phyloP scores from a whole-genome alignment of 2,329 filamentous ascomycete genomes.

The Delphinella strobiligena region DNA sequence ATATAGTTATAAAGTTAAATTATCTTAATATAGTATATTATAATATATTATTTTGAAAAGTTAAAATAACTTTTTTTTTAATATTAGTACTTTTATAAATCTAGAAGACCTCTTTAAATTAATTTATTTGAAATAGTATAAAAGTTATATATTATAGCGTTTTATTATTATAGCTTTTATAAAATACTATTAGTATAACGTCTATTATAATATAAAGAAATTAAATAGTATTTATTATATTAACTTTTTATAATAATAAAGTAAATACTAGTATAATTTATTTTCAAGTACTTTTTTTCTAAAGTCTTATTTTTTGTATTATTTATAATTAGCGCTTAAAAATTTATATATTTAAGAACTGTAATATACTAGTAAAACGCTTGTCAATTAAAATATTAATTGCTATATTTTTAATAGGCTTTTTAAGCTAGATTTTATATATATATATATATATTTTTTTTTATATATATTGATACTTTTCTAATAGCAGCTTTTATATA shows the following conservation, averaged over 20 bases:
- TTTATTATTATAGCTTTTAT: background rate
- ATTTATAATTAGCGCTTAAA: no score
- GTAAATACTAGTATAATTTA: no score
- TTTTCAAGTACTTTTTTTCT: no score
- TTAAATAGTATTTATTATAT: background rate
- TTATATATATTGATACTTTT: no score
- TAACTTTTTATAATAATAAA: background rate
- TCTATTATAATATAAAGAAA: background rate
- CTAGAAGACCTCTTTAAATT: background rate
- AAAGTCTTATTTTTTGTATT: no score
- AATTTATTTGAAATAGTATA: background rate
- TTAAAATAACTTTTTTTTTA: background rate
- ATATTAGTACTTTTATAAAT: background rate
- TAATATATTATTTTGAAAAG: background rate
- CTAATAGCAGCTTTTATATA: no score
- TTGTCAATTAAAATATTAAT: no score
- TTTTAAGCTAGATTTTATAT: background rate
- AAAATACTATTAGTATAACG: background rate
- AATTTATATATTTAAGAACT: no score
- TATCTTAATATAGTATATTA: background rate
- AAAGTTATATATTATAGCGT: background rate
- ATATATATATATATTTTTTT: no score
- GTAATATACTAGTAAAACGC: no score
- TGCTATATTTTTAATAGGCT: background rate
- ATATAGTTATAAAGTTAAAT: background rate